Evolutionary conservation across 1,284 basidiomycete genomes (phyloP), one percentile per base, ranked within the genome.

Genomic region (Leccinum subrobustum): DNA sequence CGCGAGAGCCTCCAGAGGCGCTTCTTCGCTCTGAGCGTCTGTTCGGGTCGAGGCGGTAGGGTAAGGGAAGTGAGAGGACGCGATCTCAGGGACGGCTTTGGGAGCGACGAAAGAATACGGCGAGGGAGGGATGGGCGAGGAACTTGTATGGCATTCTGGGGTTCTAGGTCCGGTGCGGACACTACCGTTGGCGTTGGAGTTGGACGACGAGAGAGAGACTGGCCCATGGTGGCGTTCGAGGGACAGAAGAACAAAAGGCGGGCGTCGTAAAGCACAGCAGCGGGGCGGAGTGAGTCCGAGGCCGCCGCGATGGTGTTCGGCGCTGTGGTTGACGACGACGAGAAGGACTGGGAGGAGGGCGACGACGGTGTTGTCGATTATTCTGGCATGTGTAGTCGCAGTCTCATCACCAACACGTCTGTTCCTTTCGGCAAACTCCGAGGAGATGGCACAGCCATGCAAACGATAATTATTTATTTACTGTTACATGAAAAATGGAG

Each of bases 381-480:
- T 71, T 63, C 67, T 67, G 54, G 70, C 64, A 47, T 62, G 64
- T 59, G 39, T 0, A 23, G 44, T 66, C 65, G 64, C 67, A 66
- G 68, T 70, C 70, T 25, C 67, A 60, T 72, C 54, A 47, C 64
- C 59, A 66, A 66, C 63, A 60, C 47, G 56, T 68, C 70, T 52
- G 44, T 54, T 52, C 66, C 54, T 35, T 23, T 62, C 70, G 68
- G 68, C 33, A 61, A 63, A 56, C 25, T 47, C 68, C 68, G 68
- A 18, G 37, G 11, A 53, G 16, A 50, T 35, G 25, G 59, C 64
- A 70, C 58, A 65, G 70, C 70, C 70, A 70, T 60, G 42, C 14
- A 11, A 2, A 33, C 1, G 52, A 47, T 47, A 47, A 14, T 47
- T 47, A 47, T 14, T 47, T 47, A 47, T 47, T 47, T 20, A 44